A percentile compares a stretch with the other conserved stretches of the same genome.
These are phyloP conservation scores for Gossypium gossypioides DNA, from an alignment of 441 rosid species.

Conservation along the genomic window DNA sequence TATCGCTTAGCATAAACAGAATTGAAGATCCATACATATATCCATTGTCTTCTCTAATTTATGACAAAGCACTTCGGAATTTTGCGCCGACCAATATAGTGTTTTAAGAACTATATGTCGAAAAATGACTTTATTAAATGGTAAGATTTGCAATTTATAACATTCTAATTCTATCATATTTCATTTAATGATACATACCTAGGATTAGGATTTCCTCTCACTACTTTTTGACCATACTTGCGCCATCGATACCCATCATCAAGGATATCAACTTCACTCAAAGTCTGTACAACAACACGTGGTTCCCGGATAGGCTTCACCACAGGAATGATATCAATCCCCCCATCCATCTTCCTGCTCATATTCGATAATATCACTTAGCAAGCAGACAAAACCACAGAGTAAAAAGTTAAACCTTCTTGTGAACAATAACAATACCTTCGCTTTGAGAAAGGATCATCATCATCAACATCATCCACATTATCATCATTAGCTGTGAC, in stretches of 20 bases:
- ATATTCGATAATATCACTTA: conserved; percentile 18
- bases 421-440: conserved; percentile 39
- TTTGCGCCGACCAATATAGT: not conserved
- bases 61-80: not conserved
- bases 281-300: conserved; percentile 88
- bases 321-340: conserved; percentile 61
- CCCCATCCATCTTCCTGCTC: conserved; percentile 75
- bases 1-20: not conserved
- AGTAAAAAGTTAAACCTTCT: conserved; percentile 2
- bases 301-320: conserved; percentile 90
- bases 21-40: not conserved
- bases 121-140: not conserved
- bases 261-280: conserved; percentile 92
- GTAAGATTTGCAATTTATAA: not conserved
- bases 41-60: not conserved
- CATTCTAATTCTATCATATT: not conserved
- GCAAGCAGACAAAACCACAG: not conserved
- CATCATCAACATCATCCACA: conserved; percentile 56
- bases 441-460: conserved; percentile 65
- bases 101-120: not conserved
- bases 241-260: conserved; percentile 99
- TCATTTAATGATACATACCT: conserved; percentile 33
- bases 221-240: conserved; percentile 98
- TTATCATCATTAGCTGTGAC: conserved; percentile 45
- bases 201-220: conserved; percentile 95